Evolutionary conservation across 78 protist species (phyloP).

Genomic region (Dictyostelium brefeldianum): DNA sequence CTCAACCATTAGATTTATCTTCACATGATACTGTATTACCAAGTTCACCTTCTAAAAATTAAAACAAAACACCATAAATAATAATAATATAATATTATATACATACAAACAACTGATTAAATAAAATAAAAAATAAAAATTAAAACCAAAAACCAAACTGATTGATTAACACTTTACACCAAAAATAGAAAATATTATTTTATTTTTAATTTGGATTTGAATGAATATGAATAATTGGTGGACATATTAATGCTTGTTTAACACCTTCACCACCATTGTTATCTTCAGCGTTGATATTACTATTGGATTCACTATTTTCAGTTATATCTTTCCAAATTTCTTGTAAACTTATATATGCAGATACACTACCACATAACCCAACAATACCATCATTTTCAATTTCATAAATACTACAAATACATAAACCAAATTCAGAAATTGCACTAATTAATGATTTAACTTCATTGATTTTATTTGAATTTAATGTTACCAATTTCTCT

Average conservation of each 20-base stretch:
- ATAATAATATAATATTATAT: background rate
- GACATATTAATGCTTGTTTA: background rate
- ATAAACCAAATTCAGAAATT: conserved; percentile 36
- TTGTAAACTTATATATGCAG: conserved; percentile 23
- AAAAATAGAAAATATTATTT: background rate
- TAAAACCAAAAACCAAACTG: background rate
- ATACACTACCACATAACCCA: conserved; percentile 6
- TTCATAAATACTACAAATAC: conserved; percentile 44
- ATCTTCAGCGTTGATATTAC: background rate
- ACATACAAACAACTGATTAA: background rate
- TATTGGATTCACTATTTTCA: background rate
- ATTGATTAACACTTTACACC: background rate
- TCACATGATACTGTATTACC: conserved; percentile 57
- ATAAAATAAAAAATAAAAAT: background rate
- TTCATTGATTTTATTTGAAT: background rate
- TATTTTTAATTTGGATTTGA: conserved; percentile 16
- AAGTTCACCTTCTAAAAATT: background rate
- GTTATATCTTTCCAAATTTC: conserved; percentile 31
- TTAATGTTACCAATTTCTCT: background rate
- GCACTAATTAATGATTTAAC: conserved; percentile 16
- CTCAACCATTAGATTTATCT: conserved; percentile 27
- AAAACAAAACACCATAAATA: background rate
- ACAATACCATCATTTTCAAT: conserved; percentile 28
- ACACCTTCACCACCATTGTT: background rate
- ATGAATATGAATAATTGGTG: conserved; percentile 14